phyloP scores from a whole-genome alignment of 345 rosid genomes.

The Melaleuca quinquenervia region DNA sequence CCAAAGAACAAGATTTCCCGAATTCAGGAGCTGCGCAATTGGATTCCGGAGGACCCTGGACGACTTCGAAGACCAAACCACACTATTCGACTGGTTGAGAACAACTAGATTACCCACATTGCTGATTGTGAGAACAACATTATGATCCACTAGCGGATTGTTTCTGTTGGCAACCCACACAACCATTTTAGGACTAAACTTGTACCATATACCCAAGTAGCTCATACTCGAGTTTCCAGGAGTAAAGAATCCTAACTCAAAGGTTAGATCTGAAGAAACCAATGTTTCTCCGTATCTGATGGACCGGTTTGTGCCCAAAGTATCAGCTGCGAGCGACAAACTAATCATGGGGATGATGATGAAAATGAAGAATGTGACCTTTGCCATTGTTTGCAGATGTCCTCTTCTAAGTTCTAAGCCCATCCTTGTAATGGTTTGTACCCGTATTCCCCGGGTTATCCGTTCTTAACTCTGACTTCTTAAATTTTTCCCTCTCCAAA shows the following conservation, averaged over 20 bases:
- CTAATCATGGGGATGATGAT: not conserved
- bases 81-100: not conserved
- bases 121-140: constrained; percentile 6
- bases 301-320: not conserved
- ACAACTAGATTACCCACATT: constrained; percentile 5
- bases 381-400: not conserved
- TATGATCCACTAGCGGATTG: not conserved
- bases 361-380: not conserved
- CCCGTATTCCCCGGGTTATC: not conserved
- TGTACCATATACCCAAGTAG: constrained; percentile 30
- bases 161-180: constrained; percentile 41
- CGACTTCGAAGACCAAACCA: constrained; percentile 13
- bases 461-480: not conserved
- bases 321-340: not conserved
- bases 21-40: constrained; percentile 12
- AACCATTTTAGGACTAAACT: not conserved
- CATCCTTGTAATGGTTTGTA: not conserved
- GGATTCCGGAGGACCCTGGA: constrained; percentile 1
- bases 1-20: constrained; percentile 24
- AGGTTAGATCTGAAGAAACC: constrained; percentile 1
- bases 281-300: not conserved
- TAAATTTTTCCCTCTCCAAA: not conserved
- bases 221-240: constrained; percentile 5
- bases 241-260: constrained; percentile 14
- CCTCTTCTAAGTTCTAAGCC: not conserved